A percentile compares a stretch with the other conserved stretches of the same genome.
Conservation (phyloP, 2,329 filamentous ascomycete species). For the Aquanectria penicillioides region DNA sequence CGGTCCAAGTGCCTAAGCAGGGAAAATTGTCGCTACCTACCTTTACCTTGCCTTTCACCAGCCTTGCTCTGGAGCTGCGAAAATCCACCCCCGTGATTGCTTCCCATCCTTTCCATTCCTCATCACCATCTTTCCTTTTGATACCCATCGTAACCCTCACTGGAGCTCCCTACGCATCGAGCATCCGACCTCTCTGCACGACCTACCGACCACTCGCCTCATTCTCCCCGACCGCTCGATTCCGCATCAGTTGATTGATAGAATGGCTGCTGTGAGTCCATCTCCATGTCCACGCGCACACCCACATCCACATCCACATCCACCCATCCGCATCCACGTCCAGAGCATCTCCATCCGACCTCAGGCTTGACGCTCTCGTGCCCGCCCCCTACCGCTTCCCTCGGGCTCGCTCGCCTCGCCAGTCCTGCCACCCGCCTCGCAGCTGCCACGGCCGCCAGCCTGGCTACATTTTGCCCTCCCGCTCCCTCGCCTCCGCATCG, state of each 20-base stretch:
- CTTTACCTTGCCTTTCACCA: constrained; percentile 25
- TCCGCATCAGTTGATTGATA: constrained; percentile 46
- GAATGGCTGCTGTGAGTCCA: constrained; percentile 57
- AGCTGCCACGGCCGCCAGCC: constrained; percentile 14
- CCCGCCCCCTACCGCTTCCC: no score
- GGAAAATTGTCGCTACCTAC: constrained; percentile 45
- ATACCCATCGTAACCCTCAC: constrained; percentile 44
- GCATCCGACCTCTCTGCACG: constrained; percentile 20
- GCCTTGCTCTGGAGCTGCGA: constrained; percentile 45
- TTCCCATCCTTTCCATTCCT: constrained; percentile 40
- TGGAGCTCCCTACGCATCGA: constrained; percentile 34
- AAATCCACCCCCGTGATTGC: constrained; percentile 46
- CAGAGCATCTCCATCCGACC: neutral
- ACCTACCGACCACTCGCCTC: constrained; percentile 31
- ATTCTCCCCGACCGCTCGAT: constrained; percentile 39
- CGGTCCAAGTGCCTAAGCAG: no score
- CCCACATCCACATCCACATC: constrained; percentile 23
- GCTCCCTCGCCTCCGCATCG: neutral
- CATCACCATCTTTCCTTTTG: constrained; percentile 44
- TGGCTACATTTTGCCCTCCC: neutral
- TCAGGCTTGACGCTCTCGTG: constrained; percentile 14
- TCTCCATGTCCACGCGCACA: no score
- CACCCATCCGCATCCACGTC: constrained; percentile 2
- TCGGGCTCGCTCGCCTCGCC: constrained; percentile 15
- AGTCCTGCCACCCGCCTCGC: constrained; percentile 14